Conservation (phyloP, 176 grass and related monocot species). For the Carex parvula region DNA sequence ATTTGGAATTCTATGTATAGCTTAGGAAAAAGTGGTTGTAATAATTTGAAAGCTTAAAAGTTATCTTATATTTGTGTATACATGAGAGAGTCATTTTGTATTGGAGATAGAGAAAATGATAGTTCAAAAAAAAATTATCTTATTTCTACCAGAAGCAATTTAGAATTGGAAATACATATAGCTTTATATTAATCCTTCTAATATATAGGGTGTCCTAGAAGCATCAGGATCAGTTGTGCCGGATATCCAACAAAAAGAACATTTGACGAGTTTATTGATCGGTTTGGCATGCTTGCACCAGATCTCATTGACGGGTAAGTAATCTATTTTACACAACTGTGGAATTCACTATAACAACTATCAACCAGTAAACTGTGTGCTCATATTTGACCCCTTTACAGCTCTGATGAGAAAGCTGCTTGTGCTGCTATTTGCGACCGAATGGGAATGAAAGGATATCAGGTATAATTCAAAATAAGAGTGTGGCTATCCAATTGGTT, state of each 20-base stretch:
- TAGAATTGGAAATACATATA: neutral
- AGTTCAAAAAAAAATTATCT: neutral
- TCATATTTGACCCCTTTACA: conserved; percentile 34
- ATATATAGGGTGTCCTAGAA: conserved; percentile 80
- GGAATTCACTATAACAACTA: conserved; percentile 13
- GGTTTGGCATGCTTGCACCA: conserved; percentile 80
- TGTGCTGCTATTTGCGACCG: conserved; percentile 77
- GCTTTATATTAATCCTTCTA: neutral
- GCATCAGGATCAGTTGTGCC: conserved; percentile 92
- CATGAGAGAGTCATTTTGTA: no score
- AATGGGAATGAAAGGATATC: conserved; percentile 93
- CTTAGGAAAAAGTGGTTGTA: no score
- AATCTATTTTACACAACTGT: conserved; percentile 14
- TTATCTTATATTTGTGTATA: neutral
- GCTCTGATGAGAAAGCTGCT: conserved; percentile 69
- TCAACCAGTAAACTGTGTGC: neutral
- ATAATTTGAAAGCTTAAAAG: neutral
- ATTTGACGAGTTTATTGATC: conserved; percentile 91
- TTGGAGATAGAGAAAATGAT: no score
- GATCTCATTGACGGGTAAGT: conserved; percentile 75
- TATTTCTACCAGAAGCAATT: neutral
- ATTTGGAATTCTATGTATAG: no score
- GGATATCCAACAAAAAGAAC: conserved; percentile 94
- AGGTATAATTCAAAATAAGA: conserved; percentile 41
- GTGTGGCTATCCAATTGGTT: neutral